phyloP scores from a whole-genome alignment of 2,329 filamentous ascomycete genomes.

The Penicillium sp. region DNA sequence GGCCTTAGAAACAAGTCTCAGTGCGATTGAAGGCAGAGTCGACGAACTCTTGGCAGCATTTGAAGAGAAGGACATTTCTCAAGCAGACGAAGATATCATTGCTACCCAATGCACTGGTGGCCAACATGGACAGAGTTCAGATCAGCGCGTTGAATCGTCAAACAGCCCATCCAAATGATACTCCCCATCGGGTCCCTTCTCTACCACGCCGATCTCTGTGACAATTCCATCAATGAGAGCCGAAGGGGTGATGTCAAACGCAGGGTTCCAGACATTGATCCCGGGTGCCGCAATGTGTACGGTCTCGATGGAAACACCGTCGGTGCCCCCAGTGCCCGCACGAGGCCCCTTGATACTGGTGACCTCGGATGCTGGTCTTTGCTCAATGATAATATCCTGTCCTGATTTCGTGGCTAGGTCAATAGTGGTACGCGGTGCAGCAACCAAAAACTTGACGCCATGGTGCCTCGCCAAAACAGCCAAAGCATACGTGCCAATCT shows the following conservation, averaged over 20 bases:
- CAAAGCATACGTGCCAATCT: constrained; percentile 92
- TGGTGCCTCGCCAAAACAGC: constrained; percentile 89
- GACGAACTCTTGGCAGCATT: constrained; percentile 32
- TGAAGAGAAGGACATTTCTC: constrained; percentile 10
- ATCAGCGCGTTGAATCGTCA: constrained; percentile 14
- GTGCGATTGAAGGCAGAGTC: constrained; percentile 21
- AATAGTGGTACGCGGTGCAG: constrained; percentile 91
- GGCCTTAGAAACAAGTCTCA: constrained; percentile 22
- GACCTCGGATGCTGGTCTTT: constrained; percentile 78
- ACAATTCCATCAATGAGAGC: constrained; percentile 90
- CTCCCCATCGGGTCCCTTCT: constrained; percentile 69
- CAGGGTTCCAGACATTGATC: constrained; percentile 92
- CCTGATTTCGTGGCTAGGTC: constrained; percentile 80
- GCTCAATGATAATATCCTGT: constrained; percentile 82
- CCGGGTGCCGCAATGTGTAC: constrained; percentile 76
- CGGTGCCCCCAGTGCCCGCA: constrained; percentile 57
- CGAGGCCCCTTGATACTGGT: constrained; percentile 80
- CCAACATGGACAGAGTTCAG: neutral
- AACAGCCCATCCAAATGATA: constrained; percentile 60
- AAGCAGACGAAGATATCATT: neutral
- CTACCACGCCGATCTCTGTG: constrained; percentile 85
- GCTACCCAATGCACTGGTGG: neutral
- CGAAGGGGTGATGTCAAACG: constrained; percentile 91
- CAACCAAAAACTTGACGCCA: constrained; percentile 90
- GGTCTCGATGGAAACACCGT: constrained; percentile 53